Conservation (phyloP, 768 basidiomycete genomes). For the Boletus vermiculosoides region DNA sequence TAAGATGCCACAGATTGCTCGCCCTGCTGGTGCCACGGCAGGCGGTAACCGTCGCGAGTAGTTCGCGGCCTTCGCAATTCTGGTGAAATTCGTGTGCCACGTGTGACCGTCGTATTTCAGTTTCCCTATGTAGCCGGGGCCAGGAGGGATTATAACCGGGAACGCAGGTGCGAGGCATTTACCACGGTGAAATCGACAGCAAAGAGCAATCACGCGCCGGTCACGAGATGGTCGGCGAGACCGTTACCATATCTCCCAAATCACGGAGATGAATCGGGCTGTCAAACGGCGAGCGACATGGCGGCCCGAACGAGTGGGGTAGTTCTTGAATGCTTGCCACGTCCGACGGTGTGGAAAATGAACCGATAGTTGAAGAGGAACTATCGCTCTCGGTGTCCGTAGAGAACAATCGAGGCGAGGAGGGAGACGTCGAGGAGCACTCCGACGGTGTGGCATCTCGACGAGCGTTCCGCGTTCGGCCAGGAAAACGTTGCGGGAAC, state of each 20-base stretch:
- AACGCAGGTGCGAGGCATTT: neutral
- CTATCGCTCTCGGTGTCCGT: neutral
- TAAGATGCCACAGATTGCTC: too few relatives aligned
- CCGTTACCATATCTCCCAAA: neutral
- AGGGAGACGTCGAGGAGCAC: constrained; percentile 5
- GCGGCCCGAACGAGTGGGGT: neutral
- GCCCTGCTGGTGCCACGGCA: neutral
- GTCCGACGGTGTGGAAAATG: constrained; percentile 2
- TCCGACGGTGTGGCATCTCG: constrained; percentile 7
- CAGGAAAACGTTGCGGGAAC: constrained; percentile 9
- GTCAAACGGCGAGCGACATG: neutral
- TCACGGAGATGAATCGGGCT: neutral
- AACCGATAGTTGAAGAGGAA: constrained; percentile 1
- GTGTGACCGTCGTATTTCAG: neutral
- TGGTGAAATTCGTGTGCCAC: neutral
- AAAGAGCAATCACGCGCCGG: neutral
- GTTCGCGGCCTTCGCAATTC: neutral
- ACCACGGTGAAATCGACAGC: neutral
- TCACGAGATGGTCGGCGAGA: neutral
- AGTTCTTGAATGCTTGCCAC: neutral
- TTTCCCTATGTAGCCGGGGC: neutral
- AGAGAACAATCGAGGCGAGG: constrained; percentile 3
- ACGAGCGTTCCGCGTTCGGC: neutral
- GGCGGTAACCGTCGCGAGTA: neutral
- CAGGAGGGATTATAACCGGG: neutral